phyloP scores from a whole-genome alignment of 1,284 basidiomycete genomes.

The Ganoderma sinense region DNA sequence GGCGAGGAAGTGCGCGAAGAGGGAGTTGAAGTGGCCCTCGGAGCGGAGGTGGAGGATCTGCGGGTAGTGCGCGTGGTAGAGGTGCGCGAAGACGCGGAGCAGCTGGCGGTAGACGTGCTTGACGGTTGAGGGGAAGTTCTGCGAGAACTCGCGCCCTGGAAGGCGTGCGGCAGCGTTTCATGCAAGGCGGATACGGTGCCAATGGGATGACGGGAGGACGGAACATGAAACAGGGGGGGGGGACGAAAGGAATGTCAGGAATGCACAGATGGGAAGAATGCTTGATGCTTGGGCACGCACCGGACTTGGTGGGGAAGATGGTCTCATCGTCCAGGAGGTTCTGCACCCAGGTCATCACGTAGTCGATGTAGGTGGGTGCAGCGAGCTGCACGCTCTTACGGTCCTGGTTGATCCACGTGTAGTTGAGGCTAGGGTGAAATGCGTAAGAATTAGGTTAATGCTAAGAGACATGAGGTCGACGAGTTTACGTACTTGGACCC shows the following conservation, averaged over 20 bases:
- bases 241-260: neutral
- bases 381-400: slow-evolving; percentile 94
- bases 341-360: slow-evolving; percentile 98
- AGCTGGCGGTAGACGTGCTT: slow-evolving; percentile 98
- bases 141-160: slow-evolving; percentile 90
- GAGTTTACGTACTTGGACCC: slow-evolving; percentile 70
- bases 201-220: neutral
- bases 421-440: slow-evolving; percentile 79
- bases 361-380: slow-evolving; percentile 98
- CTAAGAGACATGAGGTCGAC: slow-evolving; percentile 39
- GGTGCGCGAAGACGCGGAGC: slow-evolving; percentile 96
- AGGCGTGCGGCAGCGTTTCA: neutral
- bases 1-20: slow-evolving; percentile 96
- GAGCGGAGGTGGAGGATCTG: slow-evolving; percentile 94
- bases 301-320: slow-evolving; percentile 95
- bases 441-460: neutral
- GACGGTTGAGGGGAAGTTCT: slow-evolving; percentile 89
- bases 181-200: neutral
- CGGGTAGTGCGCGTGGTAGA: slow-evolving; percentile 95
- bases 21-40: slow-evolving; percentile 97
- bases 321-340: slow-evolving; percentile 93
- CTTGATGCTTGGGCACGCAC: slow-evolving; percentile 49
- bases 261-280: neutral
- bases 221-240: neutral
- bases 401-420: slow-evolving; percentile 98